Base-by-base conservation (phyloP, 768 basidiomycete species). In the Exidia glandulosa region DNA sequence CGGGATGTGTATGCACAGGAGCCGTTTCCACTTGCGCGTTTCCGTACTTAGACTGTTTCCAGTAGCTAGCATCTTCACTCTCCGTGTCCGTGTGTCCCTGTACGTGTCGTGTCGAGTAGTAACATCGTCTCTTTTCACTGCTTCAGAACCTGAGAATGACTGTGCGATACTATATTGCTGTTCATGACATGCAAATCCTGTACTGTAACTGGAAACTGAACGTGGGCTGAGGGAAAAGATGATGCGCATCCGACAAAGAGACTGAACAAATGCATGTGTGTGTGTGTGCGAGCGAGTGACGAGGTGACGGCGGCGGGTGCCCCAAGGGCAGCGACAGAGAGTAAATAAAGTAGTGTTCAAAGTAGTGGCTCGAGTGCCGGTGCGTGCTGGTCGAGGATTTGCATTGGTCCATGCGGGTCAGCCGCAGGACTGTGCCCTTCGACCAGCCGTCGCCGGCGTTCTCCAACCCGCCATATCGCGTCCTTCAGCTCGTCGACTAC, bases 401-500 rank as follows among this genome's bases (percentile, higher is more conserved):
- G 23, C 16, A 19, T 19, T 45, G 12, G 41, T 19, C 41, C 41
- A 23, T 19, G 41, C 41, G 12, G 41, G 41, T 23, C 9, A 10
- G 41, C 16, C 9, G 41, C 41, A 19, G 41, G 12, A 10, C 5
- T 6, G 19, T 45, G 41, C 41, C 41, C 41, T 14, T 74, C 71
- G 12, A 65, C 67, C 77, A 85, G 75, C 70, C 76, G 78, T 61
- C 85, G 73, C 68, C 83, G 75, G 66, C 78, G 76, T 71, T 90
- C 86, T 32, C 88, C 81, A 9, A 91, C 89, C 69, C 89, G 86
- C 87, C 86, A 88, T 32, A 91, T 91, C 12, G 91, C 88, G 65
- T 90, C 89, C 69, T 87, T 88, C 63, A 91, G 74, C 69, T 91
- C 89, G 68, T 88, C 83, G 4, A 91, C 87, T 34, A 91, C 88